Percentiles rank a stretch among this genome's conserved stretches.
Conservation (phyloP, 768 basidiomycete species). For the Termitomyces sp. region DNA sequence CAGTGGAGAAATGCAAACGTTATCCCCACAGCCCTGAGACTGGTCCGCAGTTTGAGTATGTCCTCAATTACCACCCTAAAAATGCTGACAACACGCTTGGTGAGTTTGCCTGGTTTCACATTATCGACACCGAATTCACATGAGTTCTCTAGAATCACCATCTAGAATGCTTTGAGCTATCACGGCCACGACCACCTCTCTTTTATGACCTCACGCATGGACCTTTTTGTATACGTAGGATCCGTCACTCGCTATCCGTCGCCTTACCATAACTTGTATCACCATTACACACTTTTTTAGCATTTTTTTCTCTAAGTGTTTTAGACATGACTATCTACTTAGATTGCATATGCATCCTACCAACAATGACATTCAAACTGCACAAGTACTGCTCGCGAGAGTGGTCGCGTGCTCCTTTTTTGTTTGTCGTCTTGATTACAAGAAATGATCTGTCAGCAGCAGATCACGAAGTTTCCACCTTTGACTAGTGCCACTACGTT, state of each 20-base stretch:
- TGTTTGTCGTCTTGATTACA: neutral
- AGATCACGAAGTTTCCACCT: neutral
- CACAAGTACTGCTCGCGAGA: neutral
- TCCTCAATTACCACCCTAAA: constrained; percentile 45
- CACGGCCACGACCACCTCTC: neutral
- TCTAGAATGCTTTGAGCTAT: neutral
- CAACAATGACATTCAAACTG: neutral
- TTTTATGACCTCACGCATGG: neutral
- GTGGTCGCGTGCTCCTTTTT: neutral
- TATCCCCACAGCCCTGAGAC: constrained; percentile 79
- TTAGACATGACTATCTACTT: neutral
- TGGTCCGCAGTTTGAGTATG: constrained; percentile 72
- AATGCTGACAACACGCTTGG: neutral
- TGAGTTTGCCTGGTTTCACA: neutral
- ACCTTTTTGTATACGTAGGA: neutral
- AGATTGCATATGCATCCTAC: neutral
- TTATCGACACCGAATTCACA: no score
- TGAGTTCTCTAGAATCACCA: neutral
- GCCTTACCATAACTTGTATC: neutral
- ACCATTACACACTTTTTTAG: neutral
- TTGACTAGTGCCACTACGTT: neutral
- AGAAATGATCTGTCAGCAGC: neutral
- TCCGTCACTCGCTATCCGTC: neutral
- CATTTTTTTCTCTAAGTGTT: neutral
- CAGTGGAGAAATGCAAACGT: constrained; percentile 70